Base-by-base conservation (phyloP, 1,139 yeast species). In the Saccharomyces pastorianus region DNA sequence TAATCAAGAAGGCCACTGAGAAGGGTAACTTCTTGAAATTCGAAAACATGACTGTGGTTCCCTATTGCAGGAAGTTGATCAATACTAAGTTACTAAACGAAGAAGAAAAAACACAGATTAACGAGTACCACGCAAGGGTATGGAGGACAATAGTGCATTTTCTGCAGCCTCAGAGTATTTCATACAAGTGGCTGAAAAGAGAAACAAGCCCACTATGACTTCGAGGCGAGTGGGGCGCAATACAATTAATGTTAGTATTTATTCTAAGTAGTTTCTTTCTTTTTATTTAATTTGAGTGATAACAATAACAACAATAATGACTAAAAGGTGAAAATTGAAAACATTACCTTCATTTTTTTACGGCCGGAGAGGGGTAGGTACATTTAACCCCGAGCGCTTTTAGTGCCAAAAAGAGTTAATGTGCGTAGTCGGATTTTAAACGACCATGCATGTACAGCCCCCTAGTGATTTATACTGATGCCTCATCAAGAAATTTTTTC, bases 1-100 rank as follows among this genome's bases (percentile, higher is more conserved):
- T 87, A 71, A 81, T 79, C 51, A 74, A 73, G 61, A 71, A 70
- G 29, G 66, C 71, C 0, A 63, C 62, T 3, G 60, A 60, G 11
- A 88, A 81, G 51, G 79, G 78, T 63, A 73, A 76, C 56, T 93
- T 83, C 69, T 78, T 81, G 54, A 83, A 83, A 60, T 89, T 93
- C 71, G 95, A 88, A 61, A 90, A 96, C 51, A 77, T 93, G 53
- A 93, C 99, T 0, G 71, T 80, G 59, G 97, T 89, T n/a, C 99
- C 99, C 14, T 85, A 86, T 69, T 86, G 95, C 69, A 77, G 75
- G 58, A 82, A 79, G 56, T 75, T 88, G 68, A 85, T 88, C 59
- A 83, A 88, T 62, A 69, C 67, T 17, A 64, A 70, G n/a, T 58
- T 85, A 68, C 76, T 93, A 61, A 78, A 81, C 7, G 62, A 65